Percentiles rank a stretch among this genome's conserved stretches.
phyloP scores from a whole-genome alignment of 805 yeast genomes.

The Starmerella geochares region DNA sequence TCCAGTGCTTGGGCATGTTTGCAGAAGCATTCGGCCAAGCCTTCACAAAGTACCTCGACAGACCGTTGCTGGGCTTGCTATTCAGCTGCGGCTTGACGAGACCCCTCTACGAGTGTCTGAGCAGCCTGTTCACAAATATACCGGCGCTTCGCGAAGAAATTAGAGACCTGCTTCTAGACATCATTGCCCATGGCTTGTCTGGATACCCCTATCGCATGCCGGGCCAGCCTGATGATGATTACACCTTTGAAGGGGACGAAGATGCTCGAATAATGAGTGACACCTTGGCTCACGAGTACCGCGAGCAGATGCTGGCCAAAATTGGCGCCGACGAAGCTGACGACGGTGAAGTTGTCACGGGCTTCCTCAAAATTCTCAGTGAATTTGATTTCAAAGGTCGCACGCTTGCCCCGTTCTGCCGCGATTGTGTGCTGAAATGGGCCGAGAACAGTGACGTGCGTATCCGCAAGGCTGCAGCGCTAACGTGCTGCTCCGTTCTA shows the following conservation, averaged over 20 bases:
- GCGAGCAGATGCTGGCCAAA: slow-evolving; percentile 60
- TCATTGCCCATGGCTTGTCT: slow-evolving; percentile 63
- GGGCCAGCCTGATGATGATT: slow-evolving; percentile 51
- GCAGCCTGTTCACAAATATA: slow-evolving; percentile 55
- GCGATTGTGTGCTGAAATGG: slow-evolving; percentile 73
- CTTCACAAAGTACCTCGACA: slow-evolving; percentile 73
- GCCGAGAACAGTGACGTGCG: slow-evolving; percentile 69
- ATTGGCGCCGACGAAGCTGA: slow-evolving; percentile 51
- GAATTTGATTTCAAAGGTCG: slow-evolving; percentile 64
- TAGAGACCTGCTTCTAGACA: slow-evolving; percentile 58
- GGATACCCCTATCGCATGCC: slow-evolving; percentile 77
- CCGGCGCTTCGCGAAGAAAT: slow-evolving; percentile 72
- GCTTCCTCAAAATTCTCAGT: slow-evolving; percentile 68
- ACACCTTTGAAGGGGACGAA: slow-evolving; percentile 8
- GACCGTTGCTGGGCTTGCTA: slow-evolving; percentile 68
- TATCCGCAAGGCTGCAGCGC: slow-evolving; percentile 74
- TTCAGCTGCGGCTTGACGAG: slow-evolving; percentile 75
- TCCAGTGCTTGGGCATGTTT: slow-evolving; percentile 76
- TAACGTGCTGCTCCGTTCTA: slow-evolving; percentile 70
- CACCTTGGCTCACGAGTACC: slow-evolving; percentile 55
- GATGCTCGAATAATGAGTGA: slow-evolving; percentile 18
- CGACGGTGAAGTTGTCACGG: slow-evolving; percentile 49
- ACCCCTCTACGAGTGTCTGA: slow-evolving; percentile 66
- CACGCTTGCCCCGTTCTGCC: slow-evolving; percentile 76
- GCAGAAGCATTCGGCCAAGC: slow-evolving; percentile 91